Percentiles rank a stretch among this genome's conserved stretches.
These are phyloP conservation scores for Solanum lycopersicoides DNA, from an alignment of 257 asterid genomes.

Conservation along the genomic window DNA sequence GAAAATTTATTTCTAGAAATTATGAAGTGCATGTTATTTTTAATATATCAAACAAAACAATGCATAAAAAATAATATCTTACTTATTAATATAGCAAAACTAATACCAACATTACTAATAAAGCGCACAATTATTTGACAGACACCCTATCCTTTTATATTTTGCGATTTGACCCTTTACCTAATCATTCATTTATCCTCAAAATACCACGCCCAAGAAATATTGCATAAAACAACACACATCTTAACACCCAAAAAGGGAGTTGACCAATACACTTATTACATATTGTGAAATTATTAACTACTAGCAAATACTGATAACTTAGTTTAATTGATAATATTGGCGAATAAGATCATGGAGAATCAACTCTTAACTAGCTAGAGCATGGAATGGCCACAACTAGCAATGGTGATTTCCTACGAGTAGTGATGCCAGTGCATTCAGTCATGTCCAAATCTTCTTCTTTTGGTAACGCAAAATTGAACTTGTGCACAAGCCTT, in stretches of 20 bases:
- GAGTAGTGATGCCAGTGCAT: constrained; percentile 13
- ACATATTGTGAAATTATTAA: background rate
- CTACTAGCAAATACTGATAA: background rate
- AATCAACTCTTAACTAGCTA: background rate
- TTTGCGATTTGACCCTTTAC: background rate
- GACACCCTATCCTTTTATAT: background rate
- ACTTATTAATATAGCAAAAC: too few species aligned
- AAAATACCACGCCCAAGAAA: background rate
- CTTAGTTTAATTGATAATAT: background rate
- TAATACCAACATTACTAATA: too few species aligned
- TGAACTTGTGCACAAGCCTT: constrained; percentile 24
- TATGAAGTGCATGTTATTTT: too few species aligned
- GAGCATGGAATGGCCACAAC: constrained; percentile 9
- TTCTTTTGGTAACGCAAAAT: constrained; percentile 19
- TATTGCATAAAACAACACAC: background rate
- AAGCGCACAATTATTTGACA: too few species aligned
- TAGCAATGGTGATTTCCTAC: constrained; percentile 18
- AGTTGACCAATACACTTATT: background rate
- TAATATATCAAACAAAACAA: too few species aligned
- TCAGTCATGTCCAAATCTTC: constrained; percentile 41
- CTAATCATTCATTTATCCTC: background rate
- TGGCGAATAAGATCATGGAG: background rate
- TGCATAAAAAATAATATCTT: too few species aligned
- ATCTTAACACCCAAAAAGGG: background rate
- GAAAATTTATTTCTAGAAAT: too few species aligned